Evolutionary conservation across 2,329 filamentous ascomycete species (phyloP).

Genomic region (Leptographium radiaticola): DNA sequence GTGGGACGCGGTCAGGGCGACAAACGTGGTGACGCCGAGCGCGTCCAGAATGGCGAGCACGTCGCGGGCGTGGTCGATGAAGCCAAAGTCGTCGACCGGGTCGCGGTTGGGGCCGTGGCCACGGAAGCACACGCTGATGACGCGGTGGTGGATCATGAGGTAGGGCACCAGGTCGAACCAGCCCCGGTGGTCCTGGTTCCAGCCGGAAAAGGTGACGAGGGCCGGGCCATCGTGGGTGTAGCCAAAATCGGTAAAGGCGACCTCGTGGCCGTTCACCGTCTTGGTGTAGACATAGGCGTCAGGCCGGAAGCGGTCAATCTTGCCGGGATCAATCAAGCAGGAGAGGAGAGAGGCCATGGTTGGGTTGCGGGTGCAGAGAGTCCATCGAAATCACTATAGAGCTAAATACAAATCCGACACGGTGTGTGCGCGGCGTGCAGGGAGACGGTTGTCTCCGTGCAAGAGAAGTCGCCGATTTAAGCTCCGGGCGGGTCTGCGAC

Average conservation of each 20-base stretch:
- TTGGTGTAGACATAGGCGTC: constrained; percentile 14
- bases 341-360: too few relatives aligned
- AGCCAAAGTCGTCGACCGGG: neutral
- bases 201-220: neutral
- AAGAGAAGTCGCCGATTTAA: too few relatives aligned
- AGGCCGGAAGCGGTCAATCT: too few relatives aligned
- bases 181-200: neutral
- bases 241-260: neutral
- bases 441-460: too few relatives aligned
- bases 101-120: neutral
- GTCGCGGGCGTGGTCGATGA: neutral
- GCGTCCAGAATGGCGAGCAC: neutral
- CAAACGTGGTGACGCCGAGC: neutral
- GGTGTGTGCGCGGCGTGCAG: too few relatives aligned
- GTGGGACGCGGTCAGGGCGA: neutral
- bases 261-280: neutral
- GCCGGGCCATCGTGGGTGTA: neutral
- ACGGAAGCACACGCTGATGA: neutral
- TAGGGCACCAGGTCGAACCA: neutral
- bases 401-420: too few relatives aligned
- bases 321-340: too few relatives aligned
- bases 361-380: too few relatives aligned
- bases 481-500: too few relatives aligned
- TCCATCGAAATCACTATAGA: too few relatives aligned
- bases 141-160: neutral